Base-by-base conservation (phyloP, 148 eudicot species). In the Dianthus caryophyllus region DNA sequence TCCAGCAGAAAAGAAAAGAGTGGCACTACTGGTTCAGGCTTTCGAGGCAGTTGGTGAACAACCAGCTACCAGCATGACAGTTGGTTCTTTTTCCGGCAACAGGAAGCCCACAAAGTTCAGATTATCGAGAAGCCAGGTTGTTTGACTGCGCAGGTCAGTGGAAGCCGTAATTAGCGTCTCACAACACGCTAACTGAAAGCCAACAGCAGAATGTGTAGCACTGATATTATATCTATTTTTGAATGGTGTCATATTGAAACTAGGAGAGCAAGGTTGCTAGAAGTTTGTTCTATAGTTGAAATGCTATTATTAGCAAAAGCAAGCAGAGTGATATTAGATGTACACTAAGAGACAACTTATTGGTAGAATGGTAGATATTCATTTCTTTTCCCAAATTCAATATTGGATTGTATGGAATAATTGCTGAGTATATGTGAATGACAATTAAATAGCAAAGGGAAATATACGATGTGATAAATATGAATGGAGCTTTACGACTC, bases 1-100 rank as follows among this genome's bases (percentile, higher is more conserved):
- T 48, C 96, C 96, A 14, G 85, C 84, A 60, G 84, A 92, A 84
- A 89, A 87, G 76, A 79, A 66, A 72, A 84, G 85, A 77, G 97
- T 94, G 36, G 72, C 89, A 46, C 62, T 90, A 71, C 87, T 94
- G 48, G 88, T 90, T 59, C 79, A 81, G 76, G 98, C 98, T 20
- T 94, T 94, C 41, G 98, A 94, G 76, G 84, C 81, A 1, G 86
- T 94, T 43, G 79, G 67, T 61, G 89, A 80, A 69, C 39, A 80
- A 69, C 39, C 76, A 51, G 68, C 53, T 73, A 61, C 25, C 26
- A 73, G 54, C 31, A 17, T 46, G 54, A 80, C 55, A 64, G 39
- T 18, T 17, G 21, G 21, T 49, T 49, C 21, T n/a, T 49, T n/a
- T n/a, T 49, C 22, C 53, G 50, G 11, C 54, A 71, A 57, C 56